These are phyloP conservation scores for Sutorius australiensis DNA, from an alignment of 768 basidiomycete genomes.

Conservation along the genomic window DNA sequence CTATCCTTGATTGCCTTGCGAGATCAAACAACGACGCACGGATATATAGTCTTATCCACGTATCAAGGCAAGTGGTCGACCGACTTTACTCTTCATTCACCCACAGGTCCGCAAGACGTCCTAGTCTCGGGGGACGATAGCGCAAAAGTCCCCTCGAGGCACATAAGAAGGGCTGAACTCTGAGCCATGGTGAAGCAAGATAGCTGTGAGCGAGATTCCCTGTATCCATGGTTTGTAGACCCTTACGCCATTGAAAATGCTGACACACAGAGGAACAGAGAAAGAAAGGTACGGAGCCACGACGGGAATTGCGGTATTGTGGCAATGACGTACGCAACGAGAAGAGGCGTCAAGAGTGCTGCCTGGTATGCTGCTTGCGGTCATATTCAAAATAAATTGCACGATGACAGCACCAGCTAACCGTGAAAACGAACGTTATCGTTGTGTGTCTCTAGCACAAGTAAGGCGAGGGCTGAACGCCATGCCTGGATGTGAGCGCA, in stretches of 20 bases:
- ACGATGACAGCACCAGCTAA: conserved; percentile 29
- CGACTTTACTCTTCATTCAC: conserved; percentile 52
- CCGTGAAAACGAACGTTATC: conserved; percentile 79
- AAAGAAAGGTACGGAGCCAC: conserved; percentile 49
- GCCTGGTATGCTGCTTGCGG: conserved; percentile 66
- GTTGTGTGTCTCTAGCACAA: conserved; percentile 74
- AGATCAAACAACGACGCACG: background rate
- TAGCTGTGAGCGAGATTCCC: conserved; percentile 2
- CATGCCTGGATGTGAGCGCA: background rate
- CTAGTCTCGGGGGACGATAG: conserved; percentile 61
- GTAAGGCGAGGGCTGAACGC: conserved; percentile 51
- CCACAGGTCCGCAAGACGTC: conserved; percentile 65
- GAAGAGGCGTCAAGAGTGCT: conserved; percentile 62
- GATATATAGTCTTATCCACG: background rate
- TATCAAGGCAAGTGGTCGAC: background rate
- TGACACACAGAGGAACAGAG: conserved; percentile 40
- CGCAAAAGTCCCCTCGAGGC: conserved; percentile 48
- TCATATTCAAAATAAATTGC: conserved; percentile 7
- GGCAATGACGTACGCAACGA: conserved; percentile 52
- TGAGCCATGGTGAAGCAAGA: conserved; percentile 7
- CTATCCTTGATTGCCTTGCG: background rate
- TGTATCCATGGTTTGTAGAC: background rate
- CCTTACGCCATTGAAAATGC: conserved; percentile 57
- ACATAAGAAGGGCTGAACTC: conserved; percentile 44
- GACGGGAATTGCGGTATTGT: conserved; percentile 50